Conservation (phyloP, 805 yeast genomes). For the Kluyveromyces siamensis region DNA sequence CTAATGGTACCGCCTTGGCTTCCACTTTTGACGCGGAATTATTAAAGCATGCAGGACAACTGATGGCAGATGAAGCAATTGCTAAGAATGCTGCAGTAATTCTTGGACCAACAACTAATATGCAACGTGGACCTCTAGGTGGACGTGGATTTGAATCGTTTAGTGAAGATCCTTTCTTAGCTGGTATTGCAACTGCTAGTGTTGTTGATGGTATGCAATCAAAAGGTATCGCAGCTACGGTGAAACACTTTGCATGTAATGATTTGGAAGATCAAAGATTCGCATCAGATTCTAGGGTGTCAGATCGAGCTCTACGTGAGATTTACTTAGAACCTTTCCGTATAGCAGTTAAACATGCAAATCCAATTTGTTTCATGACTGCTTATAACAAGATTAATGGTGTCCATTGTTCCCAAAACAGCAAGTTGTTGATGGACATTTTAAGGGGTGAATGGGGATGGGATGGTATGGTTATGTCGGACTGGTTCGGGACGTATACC, state of each 20-base stretch:
- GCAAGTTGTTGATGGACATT: slow-evolving; percentile 35
- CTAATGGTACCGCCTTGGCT: slow-evolving; percentile 53
- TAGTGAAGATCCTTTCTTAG: slow-evolving; percentile 49
- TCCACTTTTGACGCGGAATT: slow-evolving; percentile 46
- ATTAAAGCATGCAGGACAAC: slow-evolving; percentile 38
- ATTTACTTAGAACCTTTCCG: slow-evolving; percentile 57
- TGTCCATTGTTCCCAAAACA: slow-evolving; percentile 42
- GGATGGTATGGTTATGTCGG: slow-evolving; percentile 50
- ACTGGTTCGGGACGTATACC: slow-evolving; percentile 55
- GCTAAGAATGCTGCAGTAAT: slow-evolving; percentile 44
- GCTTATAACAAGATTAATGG: slow-evolving; percentile 59
- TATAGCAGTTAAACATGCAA: slow-evolving; percentile 42
- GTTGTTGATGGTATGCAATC: slow-evolving; percentile 47
- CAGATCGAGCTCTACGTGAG: slow-evolving; percentile 57
- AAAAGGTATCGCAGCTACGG: slow-evolving; percentile 42
- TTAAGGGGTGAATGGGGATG: slow-evolving; percentile 50
- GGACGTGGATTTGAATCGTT: slow-evolving; percentile 58
- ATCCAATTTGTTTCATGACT: slow-evolving; percentile 52
- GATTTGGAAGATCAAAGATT: slow-evolving; percentile 51
- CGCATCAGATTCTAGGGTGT: slow-evolving; percentile 38
- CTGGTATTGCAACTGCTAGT: slow-evolving; percentile 40
- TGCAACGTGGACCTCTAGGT: slow-evolving; percentile 49
- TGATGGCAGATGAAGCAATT: slow-evolving; percentile 47
- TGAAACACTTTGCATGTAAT: slow-evolving; percentile 57
- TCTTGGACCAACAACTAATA: slow-evolving; percentile 44